phyloP scores from a whole-genome alignment of 2,329 filamentous ascomycete genomes.

The Botryotinia narcissicola region DNA sequence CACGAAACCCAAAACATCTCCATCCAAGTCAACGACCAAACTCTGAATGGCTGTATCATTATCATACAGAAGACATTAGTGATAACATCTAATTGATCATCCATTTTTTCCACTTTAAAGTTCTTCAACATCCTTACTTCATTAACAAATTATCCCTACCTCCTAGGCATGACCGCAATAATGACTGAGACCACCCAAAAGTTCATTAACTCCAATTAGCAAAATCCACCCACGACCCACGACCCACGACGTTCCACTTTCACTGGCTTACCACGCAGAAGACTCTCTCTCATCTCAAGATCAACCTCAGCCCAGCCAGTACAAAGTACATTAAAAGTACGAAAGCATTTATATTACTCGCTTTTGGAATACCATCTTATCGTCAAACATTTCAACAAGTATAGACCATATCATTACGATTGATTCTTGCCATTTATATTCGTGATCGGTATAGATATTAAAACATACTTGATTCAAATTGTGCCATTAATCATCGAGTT shows the following conservation, averaged over 20 bases:
- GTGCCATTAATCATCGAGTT: constrained; percentile 5
- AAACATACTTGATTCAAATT: background rate
- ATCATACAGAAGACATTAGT: background rate
- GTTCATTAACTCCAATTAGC: background rate
- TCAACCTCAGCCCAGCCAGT: background rate
- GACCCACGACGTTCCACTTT: background rate
- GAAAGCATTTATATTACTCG: background rate
- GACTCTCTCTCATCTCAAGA: background rate
- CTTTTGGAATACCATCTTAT: background rate
- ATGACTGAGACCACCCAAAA: background rate
- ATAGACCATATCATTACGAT: background rate
- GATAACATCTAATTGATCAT: background rate
- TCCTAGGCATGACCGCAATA: background rate
- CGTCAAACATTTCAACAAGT: background rate
- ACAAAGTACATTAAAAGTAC: background rate
- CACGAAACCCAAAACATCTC: background rate
- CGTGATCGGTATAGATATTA: background rate
- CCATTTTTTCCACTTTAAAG: background rate
- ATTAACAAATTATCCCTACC: background rate
- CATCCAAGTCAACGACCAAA: background rate
- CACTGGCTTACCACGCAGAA: background rate
- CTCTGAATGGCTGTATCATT: background rate
- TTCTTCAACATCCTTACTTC: background rate
- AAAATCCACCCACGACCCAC: background rate
- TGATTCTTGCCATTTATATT: background rate